Evolutionary conservation across 164 flowering plant species (phyloP).

Genomic region (Vitis labrusca): DNA sequence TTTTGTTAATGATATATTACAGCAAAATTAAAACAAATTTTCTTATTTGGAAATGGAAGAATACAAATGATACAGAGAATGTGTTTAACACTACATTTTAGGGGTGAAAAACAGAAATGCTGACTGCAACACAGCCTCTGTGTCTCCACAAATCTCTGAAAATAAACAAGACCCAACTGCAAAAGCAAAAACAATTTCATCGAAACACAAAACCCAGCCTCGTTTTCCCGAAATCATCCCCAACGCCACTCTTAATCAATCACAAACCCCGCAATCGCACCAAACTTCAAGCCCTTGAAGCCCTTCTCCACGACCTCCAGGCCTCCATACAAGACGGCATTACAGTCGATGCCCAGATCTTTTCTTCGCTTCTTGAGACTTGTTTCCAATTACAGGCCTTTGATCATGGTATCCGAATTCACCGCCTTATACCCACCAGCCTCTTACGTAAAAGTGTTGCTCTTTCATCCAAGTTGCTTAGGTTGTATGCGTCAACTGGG

Average conservation of each 20-base stretch:
- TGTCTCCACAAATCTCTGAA: conserved; percentile 20
- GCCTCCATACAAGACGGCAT: conserved; percentile 48
- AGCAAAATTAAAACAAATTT: too few relatives aligned
- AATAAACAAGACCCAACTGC: conserved; percentile 17
- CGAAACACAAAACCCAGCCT: conserved; percentile 4
- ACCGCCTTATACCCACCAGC: conserved; percentile 54
- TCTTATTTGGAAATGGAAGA: too few relatives aligned
- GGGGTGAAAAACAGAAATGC: not conserved
- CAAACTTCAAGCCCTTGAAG: conserved; percentile 62
- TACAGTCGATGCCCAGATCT: conserved; percentile 46
- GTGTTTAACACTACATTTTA: too few relatives aligned
- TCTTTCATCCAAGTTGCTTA: conserved; percentile 63
- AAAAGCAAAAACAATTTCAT: conserved; percentile 8
- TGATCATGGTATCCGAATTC: conserved; percentile 52
- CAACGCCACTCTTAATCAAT: conserved; percentile 56
- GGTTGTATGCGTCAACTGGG: conserved; percentile 65
- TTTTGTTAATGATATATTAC: too few relatives aligned
- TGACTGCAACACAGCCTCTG: not conserved
- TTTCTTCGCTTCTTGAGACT: conserved; percentile 70
- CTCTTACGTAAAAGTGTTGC: conserved; percentile 51
- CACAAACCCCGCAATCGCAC: conserved; percentile 36
- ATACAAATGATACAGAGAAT: too few relatives aligned
- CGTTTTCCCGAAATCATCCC: conserved; percentile 39
- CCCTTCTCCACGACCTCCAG: conserved; percentile 54
- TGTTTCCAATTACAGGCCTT: conserved; percentile 58